These are phyloP conservation scores for Helotiales sp. DNA, from an alignment of 2,329 filamentous ascomycete genomes.

Conservation along the genomic window DNA sequence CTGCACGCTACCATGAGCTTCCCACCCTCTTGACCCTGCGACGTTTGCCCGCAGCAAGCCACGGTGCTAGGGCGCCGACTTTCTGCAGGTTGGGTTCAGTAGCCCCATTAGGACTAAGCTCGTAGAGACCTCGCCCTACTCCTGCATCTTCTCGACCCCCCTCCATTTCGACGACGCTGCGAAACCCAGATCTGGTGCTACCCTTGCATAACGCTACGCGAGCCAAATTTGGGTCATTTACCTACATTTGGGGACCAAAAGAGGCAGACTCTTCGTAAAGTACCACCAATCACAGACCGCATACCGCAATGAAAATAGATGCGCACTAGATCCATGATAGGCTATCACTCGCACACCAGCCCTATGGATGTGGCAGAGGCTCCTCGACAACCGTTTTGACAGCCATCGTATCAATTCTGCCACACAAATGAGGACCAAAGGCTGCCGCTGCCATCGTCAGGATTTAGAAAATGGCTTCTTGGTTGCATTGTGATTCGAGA, in stretches of 20 bases:
- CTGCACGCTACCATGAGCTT: conserved; percentile 3
- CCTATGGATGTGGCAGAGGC: conserved; percentile 17
- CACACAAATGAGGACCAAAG: background rate
- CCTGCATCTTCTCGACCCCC: conserved; percentile 1
- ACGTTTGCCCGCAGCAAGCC: conserved; percentile 25
- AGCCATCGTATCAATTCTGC: background rate
- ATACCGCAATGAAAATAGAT: conserved; percentile 22
- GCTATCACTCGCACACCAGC: conserved; percentile 13
- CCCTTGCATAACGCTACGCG: conserved; percentile 8
- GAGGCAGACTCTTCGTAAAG: conserved; percentile 17
- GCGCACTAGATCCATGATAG: conserved; percentile 20
- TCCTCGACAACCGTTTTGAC: background rate
- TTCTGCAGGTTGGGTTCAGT: conserved; percentile 17
- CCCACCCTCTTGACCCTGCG: conserved; percentile 12
- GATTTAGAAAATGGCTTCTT: too few relatives aligned
- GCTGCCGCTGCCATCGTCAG: background rate
- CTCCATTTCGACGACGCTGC: conserved; percentile 9
- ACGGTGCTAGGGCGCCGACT: conserved; percentile 15
- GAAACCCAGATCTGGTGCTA: conserved; percentile 9
- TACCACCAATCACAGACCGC: conserved; percentile 13
- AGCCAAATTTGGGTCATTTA: conserved; percentile 26
- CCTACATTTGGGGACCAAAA: conserved; percentile 25
- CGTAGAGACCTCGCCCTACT: conserved; percentile 10
- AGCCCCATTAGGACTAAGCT: conserved; percentile 12
- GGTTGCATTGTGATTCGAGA: background rate